A percentile compares a stretch with the other conserved stretches of the same genome.
phyloP scores from a whole-genome alignment of 2,329 filamentous ascomycete genomes.

The Chaetothyriales sp. region DNA sequence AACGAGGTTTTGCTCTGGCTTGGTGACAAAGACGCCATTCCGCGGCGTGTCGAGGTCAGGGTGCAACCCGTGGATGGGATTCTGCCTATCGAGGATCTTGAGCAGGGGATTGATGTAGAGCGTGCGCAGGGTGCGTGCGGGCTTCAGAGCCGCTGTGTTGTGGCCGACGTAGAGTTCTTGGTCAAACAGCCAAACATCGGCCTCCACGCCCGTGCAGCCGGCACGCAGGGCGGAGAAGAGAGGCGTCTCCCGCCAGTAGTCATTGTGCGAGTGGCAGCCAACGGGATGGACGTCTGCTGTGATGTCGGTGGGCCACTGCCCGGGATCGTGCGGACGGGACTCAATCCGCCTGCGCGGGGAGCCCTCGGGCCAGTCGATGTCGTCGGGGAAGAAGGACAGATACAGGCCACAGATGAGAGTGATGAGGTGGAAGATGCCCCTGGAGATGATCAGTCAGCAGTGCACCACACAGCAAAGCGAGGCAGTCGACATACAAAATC shows the following conservation, averaged over 20 bases:
- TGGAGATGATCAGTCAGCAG: not conserved
- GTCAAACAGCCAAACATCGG: conserved; percentile 43
- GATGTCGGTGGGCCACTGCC: conserved; percentile 34
- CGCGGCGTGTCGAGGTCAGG: conserved; percentile 16
- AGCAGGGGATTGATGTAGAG: conserved; percentile 42
- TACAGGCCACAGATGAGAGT: conserved; percentile 26
- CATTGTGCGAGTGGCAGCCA: conserved; percentile 45
- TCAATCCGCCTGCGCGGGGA: conserved; percentile 29
- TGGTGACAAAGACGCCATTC: conserved; percentile 39
- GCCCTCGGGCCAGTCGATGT: conserved; percentile 25
- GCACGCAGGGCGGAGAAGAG: conserved; percentile 42
- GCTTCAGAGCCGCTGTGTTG: conserved; percentile 33
- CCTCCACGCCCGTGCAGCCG: conserved; percentile 44
- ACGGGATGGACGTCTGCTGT: conserved; percentile 38
- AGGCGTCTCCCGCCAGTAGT: conserved; percentile 44
- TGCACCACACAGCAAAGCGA: conserved; percentile 23
- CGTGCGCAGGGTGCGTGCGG: conserved; percentile 34
- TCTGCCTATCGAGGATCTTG: conserved; percentile 37
- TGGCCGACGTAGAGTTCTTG: conserved; percentile 44
- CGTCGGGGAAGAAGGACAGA: conserved; percentile 30
- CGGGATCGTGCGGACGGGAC: conserved; percentile 23
- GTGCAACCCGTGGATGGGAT: conserved; percentile 29
- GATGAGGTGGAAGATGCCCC: conserved; percentile 16
- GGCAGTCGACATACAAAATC: conserved; percentile 11
- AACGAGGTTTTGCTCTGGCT: conserved; percentile 36